These are phyloP conservation scores for Bidens hawaiensis DNA, from an alignment of 140 eudicot species.

Conservation along the genomic window DNA sequence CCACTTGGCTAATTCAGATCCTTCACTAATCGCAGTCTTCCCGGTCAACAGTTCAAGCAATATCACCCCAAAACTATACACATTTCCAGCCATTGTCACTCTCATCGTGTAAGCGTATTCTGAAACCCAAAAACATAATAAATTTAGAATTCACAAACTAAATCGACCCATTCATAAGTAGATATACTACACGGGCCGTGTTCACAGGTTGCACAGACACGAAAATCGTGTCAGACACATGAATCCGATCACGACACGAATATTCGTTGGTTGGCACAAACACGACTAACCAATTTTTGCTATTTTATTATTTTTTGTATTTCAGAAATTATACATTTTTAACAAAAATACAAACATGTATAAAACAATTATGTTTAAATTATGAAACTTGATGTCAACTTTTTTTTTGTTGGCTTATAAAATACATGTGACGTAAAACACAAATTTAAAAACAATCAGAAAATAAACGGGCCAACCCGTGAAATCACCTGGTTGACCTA, in stretches of 20 bases:
- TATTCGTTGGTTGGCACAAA: background rate
- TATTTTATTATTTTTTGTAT: background rate
- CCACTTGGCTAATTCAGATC: conserved; percentile 83
- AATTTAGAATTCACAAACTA: conserved; percentile 6
- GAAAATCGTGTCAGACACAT: no score
- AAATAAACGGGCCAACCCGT: background rate
- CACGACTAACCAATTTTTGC: background rate
- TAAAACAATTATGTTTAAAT: background rate
- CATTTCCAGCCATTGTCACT: conserved; percentile 79
- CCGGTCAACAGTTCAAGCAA: conserved; percentile 75
- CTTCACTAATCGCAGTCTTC: conserved; percentile 72
- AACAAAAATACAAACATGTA: no score
- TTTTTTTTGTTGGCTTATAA: background rate
- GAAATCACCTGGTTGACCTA: background rate
- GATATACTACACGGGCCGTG: background rate
- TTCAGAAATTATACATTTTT: no score
- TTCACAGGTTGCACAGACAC: background rate
- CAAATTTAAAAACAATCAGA: no score
- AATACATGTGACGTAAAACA: background rate
- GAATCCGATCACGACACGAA: background rate
- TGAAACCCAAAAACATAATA: conserved; percentile 33
- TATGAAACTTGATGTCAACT: background rate
- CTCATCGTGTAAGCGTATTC: conserved; percentile 93
- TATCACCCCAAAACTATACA: conserved; percentile 85
- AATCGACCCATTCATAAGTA: background rate